A percentile compares a stretch with the other conserved stretches of the same genome.
Conservation (phyloP, 352 stramenopile genomes). For the Pythium sukuiense region DNA sequence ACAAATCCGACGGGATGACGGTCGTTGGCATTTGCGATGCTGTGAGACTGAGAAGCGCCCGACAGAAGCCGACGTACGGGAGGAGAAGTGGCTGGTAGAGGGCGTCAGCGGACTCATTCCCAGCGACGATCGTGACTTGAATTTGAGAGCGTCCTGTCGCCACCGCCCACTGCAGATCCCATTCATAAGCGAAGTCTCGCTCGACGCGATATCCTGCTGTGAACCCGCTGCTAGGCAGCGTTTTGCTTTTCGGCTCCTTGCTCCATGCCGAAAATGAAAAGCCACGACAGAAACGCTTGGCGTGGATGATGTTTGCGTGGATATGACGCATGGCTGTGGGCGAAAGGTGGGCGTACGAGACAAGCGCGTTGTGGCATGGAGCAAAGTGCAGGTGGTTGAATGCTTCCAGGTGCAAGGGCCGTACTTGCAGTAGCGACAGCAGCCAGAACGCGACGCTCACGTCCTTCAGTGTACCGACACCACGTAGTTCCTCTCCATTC, state of each 20-base stretch:
- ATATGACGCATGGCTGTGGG: not conserved
- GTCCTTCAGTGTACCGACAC: constrained; percentile 16
- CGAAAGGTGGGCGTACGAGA: constrained; percentile 8
- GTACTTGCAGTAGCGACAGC: not conserved
- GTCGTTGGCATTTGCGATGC: constrained; percentile 1
- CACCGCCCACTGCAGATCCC: not conserved
- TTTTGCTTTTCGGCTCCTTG: too few relatives aligned
- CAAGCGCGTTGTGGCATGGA: constrained; percentile 1
- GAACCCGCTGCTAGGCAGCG: not conserved
- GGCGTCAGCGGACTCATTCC: not conserved
- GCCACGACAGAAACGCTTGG: not conserved
- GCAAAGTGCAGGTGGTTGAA: constrained; percentile 6
- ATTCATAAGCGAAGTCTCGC: not conserved
- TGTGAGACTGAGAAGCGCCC: not conserved
- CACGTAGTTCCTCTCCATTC: not conserved
- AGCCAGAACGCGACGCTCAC: constrained; percentile 21
- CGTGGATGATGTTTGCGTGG: not conserved
- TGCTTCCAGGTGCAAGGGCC: not conserved
- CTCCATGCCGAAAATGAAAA: not conserved
- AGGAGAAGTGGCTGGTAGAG: not conserved
- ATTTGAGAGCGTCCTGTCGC: not conserved
- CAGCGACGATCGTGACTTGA: not conserved
- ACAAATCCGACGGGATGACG: not conserved
- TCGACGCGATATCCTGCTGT: not conserved
- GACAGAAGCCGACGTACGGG: not conserved